Evolutionary conservation across 2,329 filamentous ascomycete genomes (phyloP).

Genomic region (Magnaporthales sp.): DNA sequence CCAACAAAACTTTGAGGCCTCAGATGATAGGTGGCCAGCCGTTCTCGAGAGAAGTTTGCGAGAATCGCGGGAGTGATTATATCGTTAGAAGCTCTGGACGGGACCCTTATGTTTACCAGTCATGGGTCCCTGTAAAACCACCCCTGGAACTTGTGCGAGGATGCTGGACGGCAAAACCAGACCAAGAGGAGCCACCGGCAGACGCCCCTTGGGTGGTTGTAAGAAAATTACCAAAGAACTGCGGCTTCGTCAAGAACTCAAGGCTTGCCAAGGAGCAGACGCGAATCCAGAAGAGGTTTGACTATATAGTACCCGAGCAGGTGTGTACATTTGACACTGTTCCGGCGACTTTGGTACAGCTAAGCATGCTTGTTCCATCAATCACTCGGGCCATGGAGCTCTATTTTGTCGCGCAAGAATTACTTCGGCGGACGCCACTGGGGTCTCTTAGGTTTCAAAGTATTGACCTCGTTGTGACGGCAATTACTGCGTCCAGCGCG

Average conservation of each 20-base stretch:
- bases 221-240: conserved; percentile 40
- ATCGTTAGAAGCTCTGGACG: conserved; percentile 23
- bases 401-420: conserved; percentile 49
- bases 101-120: conserved; percentile 31
- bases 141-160: conserved; percentile 26
- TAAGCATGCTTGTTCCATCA: conserved; percentile 60
- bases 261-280: not conserved
- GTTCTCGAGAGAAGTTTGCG: conserved; percentile 19
- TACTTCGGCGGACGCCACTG: conserved; percentile 46
- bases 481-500: conserved; percentile 60
- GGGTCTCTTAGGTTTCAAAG: conserved; percentile 42
- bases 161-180: conserved; percentile 16
- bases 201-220: conserved; percentile 42
- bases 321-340: conserved; percentile 42
- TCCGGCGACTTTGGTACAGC: conserved; percentile 32
- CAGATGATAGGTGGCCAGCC: conserved; percentile 20
- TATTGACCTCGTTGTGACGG: conserved; percentile 50
- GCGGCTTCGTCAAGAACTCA: conserved; percentile 26
- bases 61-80: conserved; percentile 6
- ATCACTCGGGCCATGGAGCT: conserved; percentile 63
- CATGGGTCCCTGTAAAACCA: conserved; percentile 35
- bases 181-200: conserved; percentile 24
- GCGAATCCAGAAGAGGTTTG: conserved; percentile 31
- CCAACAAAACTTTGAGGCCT: conserved; percentile 16
- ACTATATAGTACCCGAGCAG: conserved; percentile 32